Evolutionary conservation across 441 rosid genomes (phyloP).

Genomic region (Croton setiger): DNA sequence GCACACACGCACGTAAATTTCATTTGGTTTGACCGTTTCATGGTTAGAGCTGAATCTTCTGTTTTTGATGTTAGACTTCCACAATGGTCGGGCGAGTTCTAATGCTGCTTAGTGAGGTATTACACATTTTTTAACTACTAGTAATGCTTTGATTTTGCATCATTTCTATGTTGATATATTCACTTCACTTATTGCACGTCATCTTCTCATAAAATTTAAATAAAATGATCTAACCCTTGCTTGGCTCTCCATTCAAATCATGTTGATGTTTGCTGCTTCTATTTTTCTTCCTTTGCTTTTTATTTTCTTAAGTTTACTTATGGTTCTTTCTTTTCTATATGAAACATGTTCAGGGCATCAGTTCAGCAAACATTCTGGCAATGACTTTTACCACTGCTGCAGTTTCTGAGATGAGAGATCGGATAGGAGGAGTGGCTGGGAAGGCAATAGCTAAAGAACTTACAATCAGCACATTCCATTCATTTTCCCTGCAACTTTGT

Average conservation of each 20-base stretch:
- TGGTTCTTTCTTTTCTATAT: slow-evolving; percentile 5
- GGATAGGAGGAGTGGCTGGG: slow-evolving; percentile 73
- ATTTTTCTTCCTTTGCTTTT: background rate
- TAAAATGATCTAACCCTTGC: background rate
- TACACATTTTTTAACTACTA: slow-evolving; percentile 12
- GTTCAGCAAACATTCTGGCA: slow-evolving; percentile 83
- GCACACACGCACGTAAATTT: background rate
- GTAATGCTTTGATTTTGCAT: slow-evolving; percentile 6
- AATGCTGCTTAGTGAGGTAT: slow-evolving; percentile 73
- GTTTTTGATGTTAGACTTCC: slow-evolving; percentile 62
- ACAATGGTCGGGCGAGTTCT: slow-evolving; percentile 97
- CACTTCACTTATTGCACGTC: background rate
- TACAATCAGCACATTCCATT: slow-evolving; percentile 92
- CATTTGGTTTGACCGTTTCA: slow-evolving; percentile 9
- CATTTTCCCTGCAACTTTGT: slow-evolving; percentile 91
- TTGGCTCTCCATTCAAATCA: background rate
- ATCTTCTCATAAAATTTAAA: background rate
- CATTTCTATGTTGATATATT: slow-evolving; percentile 17
- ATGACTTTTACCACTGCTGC: slow-evolving; percentile 99
- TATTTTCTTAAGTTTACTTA: background rate
- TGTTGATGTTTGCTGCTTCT: background rate
- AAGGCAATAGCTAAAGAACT: slow-evolving; percentile 78
- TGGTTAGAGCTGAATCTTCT: slow-evolving; percentile 23
- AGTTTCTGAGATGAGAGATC: slow-evolving; percentile 93
- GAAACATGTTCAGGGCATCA: slow-evolving; percentile 54